These are phyloP conservation scores for Trametes hirsuta DNA, from an alignment of 1,284 basidiomycete species.

Conservation along the genomic window DNA sequence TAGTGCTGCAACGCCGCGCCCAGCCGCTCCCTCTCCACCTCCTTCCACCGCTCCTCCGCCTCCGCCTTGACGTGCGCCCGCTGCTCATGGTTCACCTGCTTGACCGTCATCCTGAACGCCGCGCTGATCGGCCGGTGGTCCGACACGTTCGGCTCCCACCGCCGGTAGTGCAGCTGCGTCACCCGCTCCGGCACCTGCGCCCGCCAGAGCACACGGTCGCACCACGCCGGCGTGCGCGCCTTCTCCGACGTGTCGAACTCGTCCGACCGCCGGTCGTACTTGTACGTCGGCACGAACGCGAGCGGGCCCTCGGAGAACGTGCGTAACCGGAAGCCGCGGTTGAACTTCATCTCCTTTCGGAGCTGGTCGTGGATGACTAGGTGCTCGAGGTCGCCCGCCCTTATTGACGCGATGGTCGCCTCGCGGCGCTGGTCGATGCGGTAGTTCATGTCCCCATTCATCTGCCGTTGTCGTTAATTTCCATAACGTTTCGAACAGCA, in stretches of 20 bases:
- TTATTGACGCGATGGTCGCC: slow-evolving; percentile 71
- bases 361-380: slow-evolving; percentile 89
- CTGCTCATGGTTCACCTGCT: slow-evolving; percentile 64
- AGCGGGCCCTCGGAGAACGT: slow-evolving; percentile 84
- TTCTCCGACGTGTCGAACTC: slow-evolving; percentile 92
- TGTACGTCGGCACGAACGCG: slow-evolving; percentile 91
- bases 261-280: slow-evolving; percentile 83
- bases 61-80: slow-evolving; percentile 58
- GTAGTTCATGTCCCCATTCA: slow-evolving; percentile 89
- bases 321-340: slow-evolving; percentile 86
- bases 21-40: slow-evolving; percentile 59
- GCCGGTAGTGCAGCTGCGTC: slow-evolving; percentile 63
- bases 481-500: neutral
- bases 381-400: slow-evolving; percentile 62
- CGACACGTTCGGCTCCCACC: slow-evolving; percentile 84
- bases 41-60: slow-evolving; percentile 61
- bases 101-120: slow-evolving; percentile 73
- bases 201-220: slow-evolving; percentile 92
- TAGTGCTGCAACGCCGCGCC: slow-evolving; percentile 58
- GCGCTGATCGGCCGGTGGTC: slow-evolving; percentile 91
- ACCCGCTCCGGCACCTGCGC: slow-evolving; percentile 61
- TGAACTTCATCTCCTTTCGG: slow-evolving; percentile 83
- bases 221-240: slow-evolving; percentile 91
- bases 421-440: slow-evolving; percentile 92
- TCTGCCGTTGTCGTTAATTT: slow-evolving; percentile 39